Evolutionary conservation across 768 basidiomycete genomes (phyloP), one percentile per base, ranked within the genome.

Genomic region (Kondoa malvinella): DNA sequence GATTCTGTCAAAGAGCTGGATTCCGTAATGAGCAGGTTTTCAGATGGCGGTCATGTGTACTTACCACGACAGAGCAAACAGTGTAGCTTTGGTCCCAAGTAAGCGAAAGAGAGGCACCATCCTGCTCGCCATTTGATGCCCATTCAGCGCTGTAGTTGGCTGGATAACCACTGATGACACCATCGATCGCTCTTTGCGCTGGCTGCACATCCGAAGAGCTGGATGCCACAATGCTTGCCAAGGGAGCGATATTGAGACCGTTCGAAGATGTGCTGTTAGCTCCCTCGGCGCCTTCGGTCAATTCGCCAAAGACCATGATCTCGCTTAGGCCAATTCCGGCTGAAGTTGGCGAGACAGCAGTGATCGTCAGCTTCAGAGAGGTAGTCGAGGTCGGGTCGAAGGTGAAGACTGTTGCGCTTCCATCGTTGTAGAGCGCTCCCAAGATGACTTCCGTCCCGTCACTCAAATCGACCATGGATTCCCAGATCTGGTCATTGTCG

Each of bases 381-480:
- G 71, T 65, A n/a, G 60, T 68, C 60, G 69, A 69, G 66, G 64
- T 33, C 0, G 68, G 69, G 25, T 63, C 3, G 1, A 72, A 60
- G 25, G 68, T 69, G 68, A 71, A 31, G 15, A 63, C 40, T 31
- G 68, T 71, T 3, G 70, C 66, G 0, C 34, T n/a, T 25, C 70
- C 72, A 21, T 61, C 34, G 67, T 71, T 72, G 72, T 69, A 34
- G 57, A 72, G 68, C 1, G 62, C 4, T 3, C 62, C 56, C 34
- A 69, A 40, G 16, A 64, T 2, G 15, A 67, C 32, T 14, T 56
- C 16, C 0, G 58, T 59, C 2, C 68, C 68, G 40, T 72, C 72
- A 4, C 31, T 27, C 34, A 67, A 71, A 12, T 33, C n/a, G 31
- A 72, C n/a, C 1, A 26, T 26, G 0, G 66, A 69, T 4, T 66